Evolutionary conservation across 495 filamentous ascomycete genomes (phyloP), one percentile per base, ranked within the genome.

Genomic region (Hyphodiscus hymeniophilus): DNA sequence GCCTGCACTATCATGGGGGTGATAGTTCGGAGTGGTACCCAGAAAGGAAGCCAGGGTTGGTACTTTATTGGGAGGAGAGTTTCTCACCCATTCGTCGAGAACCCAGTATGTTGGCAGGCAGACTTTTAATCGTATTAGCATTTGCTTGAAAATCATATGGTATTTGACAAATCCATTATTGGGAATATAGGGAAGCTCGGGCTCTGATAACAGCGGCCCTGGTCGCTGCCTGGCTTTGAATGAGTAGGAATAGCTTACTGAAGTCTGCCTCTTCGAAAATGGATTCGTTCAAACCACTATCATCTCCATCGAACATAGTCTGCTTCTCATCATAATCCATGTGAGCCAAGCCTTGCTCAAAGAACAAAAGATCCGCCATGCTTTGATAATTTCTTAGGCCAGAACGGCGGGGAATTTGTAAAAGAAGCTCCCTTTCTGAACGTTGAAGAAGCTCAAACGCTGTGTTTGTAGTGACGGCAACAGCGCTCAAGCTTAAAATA

Each of bases 361-460:
- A 39, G 21, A 62, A 61, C 0, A 60, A 52, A 44, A 47, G 54
- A 7, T 54, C n/a, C 20, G 58, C 47, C 47, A 65, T 65, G 16
- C 42, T 54, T 2, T 47, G 43, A 34, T 58, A 63, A 13, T 44
- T n/a, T 11, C 50, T 34, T 13, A 63, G 34, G 1, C 46, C 12
- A 3, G 46, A 56, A 15, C 33, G 23, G 4, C 32, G 38, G 16
- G 48, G 48, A 7, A 63, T 42, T 10, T 45, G 35, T 26, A 26
- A 41, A 6, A 50, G 13, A 1, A 65, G 36, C 7, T 65, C 62
- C 31, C 41, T n/a, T 38, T 63, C 60, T n/a, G 62, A 42, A 41
- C 47, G 30, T 16, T 63, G 56, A 42, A 63, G 57, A 17, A 63
- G 39, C 18, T 65, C 56, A 43, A 55, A 63, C 32, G 62, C 62